Conservation (phyloP, 352 stramenopile genomes). For the Pythium monospermum region DNA sequence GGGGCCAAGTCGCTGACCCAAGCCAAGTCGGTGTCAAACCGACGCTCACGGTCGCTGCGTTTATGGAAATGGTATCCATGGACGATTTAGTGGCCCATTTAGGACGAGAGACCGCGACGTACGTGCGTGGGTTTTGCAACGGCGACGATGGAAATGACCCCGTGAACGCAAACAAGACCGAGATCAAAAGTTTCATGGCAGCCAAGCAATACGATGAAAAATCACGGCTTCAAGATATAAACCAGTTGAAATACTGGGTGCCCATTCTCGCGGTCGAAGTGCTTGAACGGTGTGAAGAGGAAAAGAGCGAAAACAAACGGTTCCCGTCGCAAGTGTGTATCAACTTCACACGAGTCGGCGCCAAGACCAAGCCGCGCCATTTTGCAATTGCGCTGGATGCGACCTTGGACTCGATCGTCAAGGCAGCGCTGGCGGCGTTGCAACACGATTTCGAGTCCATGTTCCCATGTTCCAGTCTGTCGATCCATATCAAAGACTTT, state of each 20-base stretch:
- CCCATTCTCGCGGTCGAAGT: constrained; percentile 70
- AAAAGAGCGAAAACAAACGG: constrained; percentile 70
- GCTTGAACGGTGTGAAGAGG: constrained; percentile 71
- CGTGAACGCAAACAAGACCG: constrained; percentile 62
- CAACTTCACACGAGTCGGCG: constrained; percentile 39
- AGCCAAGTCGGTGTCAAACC: constrained; percentile 17
- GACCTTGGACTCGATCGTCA: constrained; percentile 47
- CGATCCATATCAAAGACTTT: constrained; percentile 71
- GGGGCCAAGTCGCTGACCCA: constrained; percentile 17
- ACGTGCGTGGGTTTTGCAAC: constrained; percentile 51
- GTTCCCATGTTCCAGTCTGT: constrained; percentile 53
- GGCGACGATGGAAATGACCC: constrained; percentile 66
- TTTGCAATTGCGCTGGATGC: constrained; percentile 56
- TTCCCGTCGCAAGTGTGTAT: constrained; percentile 62
- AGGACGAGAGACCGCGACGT: constrained; percentile 53
- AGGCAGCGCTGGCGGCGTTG: constrained; percentile 44
- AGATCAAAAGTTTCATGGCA: constrained; percentile 60
- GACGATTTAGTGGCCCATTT: constrained; percentile 46
- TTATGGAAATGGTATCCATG: constrained; percentile 51
- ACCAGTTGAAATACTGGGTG: constrained; percentile 75
- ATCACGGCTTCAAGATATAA: constrained; percentile 37
- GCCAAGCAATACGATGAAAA: constrained; percentile 81
- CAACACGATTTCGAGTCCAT: constrained; percentile 43
- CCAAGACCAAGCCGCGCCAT: constrained; percentile 46
- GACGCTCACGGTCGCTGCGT: constrained; percentile 34